Evolutionary conservation across 2,329 filamentous ascomycete genomes (phyloP).

Genomic region (Xylaria sp.): DNA sequence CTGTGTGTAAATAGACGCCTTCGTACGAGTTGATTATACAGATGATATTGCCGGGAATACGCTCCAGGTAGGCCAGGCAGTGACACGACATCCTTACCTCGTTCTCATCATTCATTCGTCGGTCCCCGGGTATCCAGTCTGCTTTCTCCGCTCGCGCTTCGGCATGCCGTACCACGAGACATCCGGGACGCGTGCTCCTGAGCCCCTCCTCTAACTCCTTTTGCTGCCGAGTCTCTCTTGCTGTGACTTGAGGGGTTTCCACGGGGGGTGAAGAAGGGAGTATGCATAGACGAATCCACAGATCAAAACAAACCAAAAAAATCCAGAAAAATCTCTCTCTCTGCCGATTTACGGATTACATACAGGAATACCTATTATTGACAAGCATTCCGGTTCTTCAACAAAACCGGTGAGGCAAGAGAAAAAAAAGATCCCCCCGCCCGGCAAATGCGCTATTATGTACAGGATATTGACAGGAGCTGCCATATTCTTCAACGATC

Average conservation of each 20-base stretch:
- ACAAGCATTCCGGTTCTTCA: not conserved
- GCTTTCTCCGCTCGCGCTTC: not conserved
- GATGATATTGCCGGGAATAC: too few relatives aligned
- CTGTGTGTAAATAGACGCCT: too few relatives aligned
- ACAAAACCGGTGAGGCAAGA: not conserved
- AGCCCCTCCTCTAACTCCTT: not conserved
- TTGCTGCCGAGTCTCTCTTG: not conserved
- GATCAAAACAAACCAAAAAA: too few relatives aligned
- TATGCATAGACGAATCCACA: too few relatives aligned
- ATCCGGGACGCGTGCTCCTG: not conserved
- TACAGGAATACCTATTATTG: not conserved
- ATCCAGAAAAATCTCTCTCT: not conserved
- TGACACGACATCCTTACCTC: not conserved
- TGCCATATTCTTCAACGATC: not conserved
- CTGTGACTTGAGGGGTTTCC: not conserved
- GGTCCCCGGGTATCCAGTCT: not conserved
- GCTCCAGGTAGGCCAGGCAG: not conserved
- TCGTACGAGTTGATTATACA: too few relatives aligned
- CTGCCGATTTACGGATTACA: not conserved
- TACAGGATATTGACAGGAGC: not conserved
- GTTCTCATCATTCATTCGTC: not conserved
- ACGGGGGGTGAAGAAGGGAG: not conserved
- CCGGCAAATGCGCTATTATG: not conserved
- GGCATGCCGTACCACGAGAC: constrained; percentile 1
- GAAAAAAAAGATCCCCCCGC: too few relatives aligned